These are phyloP conservation scores for Penicillium brasilianum DNA, from an alignment of 2,329 filamentous ascomycete genomes.

Conservation along the genomic window DNA sequence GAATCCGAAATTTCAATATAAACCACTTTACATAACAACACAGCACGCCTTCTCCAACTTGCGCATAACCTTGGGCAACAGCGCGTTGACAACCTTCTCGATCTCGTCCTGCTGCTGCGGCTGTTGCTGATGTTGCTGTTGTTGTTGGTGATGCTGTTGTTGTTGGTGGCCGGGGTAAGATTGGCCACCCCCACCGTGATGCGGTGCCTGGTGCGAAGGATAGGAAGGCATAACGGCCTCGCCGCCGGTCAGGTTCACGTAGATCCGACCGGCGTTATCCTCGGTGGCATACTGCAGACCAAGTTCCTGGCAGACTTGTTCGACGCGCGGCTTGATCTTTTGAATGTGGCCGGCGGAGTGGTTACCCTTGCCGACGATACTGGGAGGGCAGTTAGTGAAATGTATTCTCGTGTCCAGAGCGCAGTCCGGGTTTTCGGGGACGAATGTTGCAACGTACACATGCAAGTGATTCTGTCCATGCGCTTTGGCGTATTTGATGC, in stretches of 20 bases:
- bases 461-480: slow-evolving; percentile 82
- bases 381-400: slow-evolving; percentile 30
- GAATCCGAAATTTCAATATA: not conserved
- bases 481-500: slow-evolving; percentile 77
- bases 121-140: slow-evolving; percentile 49
- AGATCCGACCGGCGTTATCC: slow-evolving; percentile 87
- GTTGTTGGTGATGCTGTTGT: slow-evolving; percentile 49
- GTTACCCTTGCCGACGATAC: slow-evolving; percentile 93
- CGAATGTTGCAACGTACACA: slow-evolving; percentile 59
- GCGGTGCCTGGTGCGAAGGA: slow-evolving; percentile 52
- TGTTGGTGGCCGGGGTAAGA: slow-evolving; percentile 46
- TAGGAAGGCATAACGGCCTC: slow-evolving; percentile 56
- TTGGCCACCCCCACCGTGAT: slow-evolving; percentile 39
- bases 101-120: slow-evolving; percentile 62
- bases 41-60: slow-evolving; percentile 74
- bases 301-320: slow-evolving; percentile 81
- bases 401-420: not conserved
- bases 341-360: slow-evolving; percentile 82
- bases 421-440: not conserved
- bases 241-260: slow-evolving; percentile 81
- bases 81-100: slow-evolving; percentile 64
- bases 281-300: slow-evolving; percentile 84
- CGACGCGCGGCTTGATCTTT: slow-evolving; percentile 94
- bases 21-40: slow-evolving; percentile 68
- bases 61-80: slow-evolving; percentile 64